phyloP scores from a whole-genome alignment of 768 basidiomycete genomes.

The Lanmaoa rubissima region DNA sequence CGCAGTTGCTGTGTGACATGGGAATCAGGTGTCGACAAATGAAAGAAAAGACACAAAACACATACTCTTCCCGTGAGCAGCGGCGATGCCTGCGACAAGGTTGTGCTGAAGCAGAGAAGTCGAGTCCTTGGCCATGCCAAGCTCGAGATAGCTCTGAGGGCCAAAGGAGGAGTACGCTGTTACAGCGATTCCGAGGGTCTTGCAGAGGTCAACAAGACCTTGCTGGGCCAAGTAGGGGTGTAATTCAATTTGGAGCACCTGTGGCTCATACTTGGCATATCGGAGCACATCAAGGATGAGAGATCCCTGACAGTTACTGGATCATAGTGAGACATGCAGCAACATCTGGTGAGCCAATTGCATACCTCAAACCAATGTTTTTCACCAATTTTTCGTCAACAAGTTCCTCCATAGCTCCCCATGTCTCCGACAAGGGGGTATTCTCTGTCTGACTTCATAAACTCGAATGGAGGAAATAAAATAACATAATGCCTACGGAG shows the following conservation, averaged over 20 bases:
- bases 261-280: constrained; percentile 66
- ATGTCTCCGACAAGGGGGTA: constrained; percentile 78
- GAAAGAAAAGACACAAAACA: not conserved
- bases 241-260: constrained; percentile 59
- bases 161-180: constrained; percentile 60
- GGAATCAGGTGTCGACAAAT: not conserved
- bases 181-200: constrained; percentile 45
- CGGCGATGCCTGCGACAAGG: constrained; percentile 43
- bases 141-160: constrained; percentile 59
- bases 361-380: constrained; percentile 77
- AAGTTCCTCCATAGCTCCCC: constrained; percentile 78
- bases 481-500: constrained; percentile 44
- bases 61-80: constrained; percentile 52
- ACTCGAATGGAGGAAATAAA: not conserved
- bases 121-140: constrained; percentile 54
- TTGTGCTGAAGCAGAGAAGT: constrained; percentile 55
- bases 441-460: constrained; percentile 42
- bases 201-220: constrained; percentile 42
- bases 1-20: constrained; percentile 36
- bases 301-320: constrained; percentile 71
- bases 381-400: constrained; percentile 67
- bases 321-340: not conserved
- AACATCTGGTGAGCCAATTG: not conserved
- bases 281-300: constrained; percentile 74
- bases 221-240: constrained; percentile 57